Conservation (phyloP, 345 rosid genomes). For the Erucastrum elatum region DNA sequence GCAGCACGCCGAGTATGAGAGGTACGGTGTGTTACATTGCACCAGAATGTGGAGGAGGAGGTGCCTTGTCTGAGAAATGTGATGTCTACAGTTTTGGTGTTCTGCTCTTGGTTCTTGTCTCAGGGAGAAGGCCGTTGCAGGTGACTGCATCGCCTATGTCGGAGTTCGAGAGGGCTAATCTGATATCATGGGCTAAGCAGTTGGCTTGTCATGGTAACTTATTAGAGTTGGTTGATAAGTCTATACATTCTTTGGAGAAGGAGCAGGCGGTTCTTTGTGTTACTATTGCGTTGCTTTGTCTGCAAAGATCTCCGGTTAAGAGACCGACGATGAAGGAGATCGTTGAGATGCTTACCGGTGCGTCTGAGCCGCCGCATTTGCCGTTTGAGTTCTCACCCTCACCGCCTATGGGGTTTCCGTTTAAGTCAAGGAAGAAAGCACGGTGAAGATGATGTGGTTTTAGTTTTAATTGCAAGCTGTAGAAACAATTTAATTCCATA, state of each 20-base stretch:
- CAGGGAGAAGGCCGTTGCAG: slow-evolving; percentile 75
- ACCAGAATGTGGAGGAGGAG: slow-evolving; percentile 77
- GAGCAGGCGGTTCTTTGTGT: slow-evolving; percentile 69
- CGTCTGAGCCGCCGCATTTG: slow-evolving; percentile 62
- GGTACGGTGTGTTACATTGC: slow-evolving; percentile 84
- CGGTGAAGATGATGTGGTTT: slow-evolving; percentile 38
- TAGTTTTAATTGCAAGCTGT: background rate
- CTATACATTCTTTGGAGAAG: slow-evolving; percentile 56
- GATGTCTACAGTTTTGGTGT: slow-evolving; percentile 83
- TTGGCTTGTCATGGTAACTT: slow-evolving; percentile 66
- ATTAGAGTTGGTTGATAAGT: slow-evolving; percentile 65
- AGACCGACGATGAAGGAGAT: slow-evolving; percentile 70
- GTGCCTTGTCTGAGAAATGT: slow-evolving; percentile 64
- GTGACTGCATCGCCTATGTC: slow-evolving; percentile 76
- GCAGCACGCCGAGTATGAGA: slow-evolving; percentile 87
- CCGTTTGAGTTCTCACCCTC: slow-evolving; percentile 81
- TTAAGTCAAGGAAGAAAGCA: slow-evolving; percentile 55
- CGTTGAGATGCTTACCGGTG: slow-evolving; percentile 70
- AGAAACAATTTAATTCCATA: slow-evolving; percentile 9
- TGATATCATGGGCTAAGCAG: slow-evolving; percentile 81
- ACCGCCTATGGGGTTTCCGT: slow-evolving; percentile 59
- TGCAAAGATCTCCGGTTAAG: slow-evolving; percentile 67
- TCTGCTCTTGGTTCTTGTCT: slow-evolving; percentile 61
- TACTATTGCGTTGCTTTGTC: slow-evolving; percentile 68
- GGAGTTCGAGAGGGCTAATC: slow-evolving; percentile 79